These are phyloP conservation scores for Picea mariana DNA, from an alignment of 83 land plant species.

Conservation along the genomic window DNA sequence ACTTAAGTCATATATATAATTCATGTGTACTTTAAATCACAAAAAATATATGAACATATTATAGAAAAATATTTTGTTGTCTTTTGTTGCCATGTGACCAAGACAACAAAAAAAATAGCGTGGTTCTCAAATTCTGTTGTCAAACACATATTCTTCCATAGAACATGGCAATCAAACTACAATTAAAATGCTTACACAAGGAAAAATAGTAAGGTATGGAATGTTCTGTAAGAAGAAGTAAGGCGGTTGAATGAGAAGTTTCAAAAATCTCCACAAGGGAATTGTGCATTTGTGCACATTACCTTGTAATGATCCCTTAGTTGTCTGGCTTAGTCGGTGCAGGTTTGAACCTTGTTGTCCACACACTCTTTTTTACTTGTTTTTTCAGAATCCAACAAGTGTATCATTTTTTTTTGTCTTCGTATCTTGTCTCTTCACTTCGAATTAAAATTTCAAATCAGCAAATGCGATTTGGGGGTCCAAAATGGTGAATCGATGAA, in stretches of 20 bases:
- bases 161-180: background rate
- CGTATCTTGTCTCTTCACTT: too few relatives aligned
- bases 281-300: slow-evolving; percentile 87
- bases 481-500: too few relatives aligned
- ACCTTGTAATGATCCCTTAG: slow-evolving; percentile 82
- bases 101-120: slow-evolving; percentile 15
- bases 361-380: too few relatives aligned
- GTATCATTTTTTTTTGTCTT: too few relatives aligned
- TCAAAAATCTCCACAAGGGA: slow-evolving; percentile 76
- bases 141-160: slow-evolving; percentile 1
- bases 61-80: slow-evolving; percentile 54
- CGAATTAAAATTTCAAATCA: too few relatives aligned
- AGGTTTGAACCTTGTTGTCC: too few relatives aligned
- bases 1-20: slow-evolving; percentile 85
- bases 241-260: slow-evolving; percentile 71
- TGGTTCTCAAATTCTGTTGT: slow-evolving; percentile 3
- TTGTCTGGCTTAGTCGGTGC: too few relatives aligned
- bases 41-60: slow-evolving; percentile 65
- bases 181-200: background rate
- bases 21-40: slow-evolving; percentile 76
- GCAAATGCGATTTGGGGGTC: too few relatives aligned
- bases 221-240: slow-evolving; percentile 60
- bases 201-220: slow-evolving; percentile 54
- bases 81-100: slow-evolving; percentile 31
- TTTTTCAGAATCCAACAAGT: too few relatives aligned